Base-by-base conservation (phyloP, 352 stramenopile genomes). In the Globisporangium camurandrum region DNA sequence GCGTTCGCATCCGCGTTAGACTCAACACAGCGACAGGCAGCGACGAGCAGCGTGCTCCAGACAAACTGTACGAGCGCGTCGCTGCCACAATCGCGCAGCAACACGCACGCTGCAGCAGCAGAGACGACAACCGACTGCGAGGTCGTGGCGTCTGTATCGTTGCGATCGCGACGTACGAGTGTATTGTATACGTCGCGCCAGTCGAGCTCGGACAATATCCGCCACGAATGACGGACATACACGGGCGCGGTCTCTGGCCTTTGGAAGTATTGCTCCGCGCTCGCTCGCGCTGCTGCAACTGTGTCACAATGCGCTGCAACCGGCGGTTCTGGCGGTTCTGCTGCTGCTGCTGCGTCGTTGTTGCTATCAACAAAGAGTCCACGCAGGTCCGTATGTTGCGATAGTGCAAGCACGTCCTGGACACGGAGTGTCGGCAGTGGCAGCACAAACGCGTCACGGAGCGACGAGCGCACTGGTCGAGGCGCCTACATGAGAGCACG, bases 381-480 rank as follows among this genome's bases (percentile, higher is more conserved):
- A 11, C 14, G 54, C 22, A 88, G 45, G 14, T 56, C 46, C 23
- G 70, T 27, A 23, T 64, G 38, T 7, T 38, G 16, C 17, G 60
- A 20, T 14, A 68, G 12, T 4, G 43, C 66, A n/a, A 88, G 36
- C 14, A 86, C 16, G 11, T 70, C 68, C 6, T 42, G 23, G 2
- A 81, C 51, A 22, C 56, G 56, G 2, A 88, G 43, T 11, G 62
- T 41, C 20, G 72, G 72, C 4, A 59, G 51, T 6, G 72, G 75
- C 14, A 86, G 52, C 23, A 84, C 61, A 45, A 87, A 84, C 10
- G 71, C 67, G 28, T 80, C 60, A 39, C 73, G 64, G 16, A 68
- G 56, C n/a, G 23, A 22, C 34, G 54, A 24, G 62, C 10, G 26
- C 17, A 7, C 19, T 22, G 46, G 47, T 9, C 59, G 59, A 17